These are phyloP conservation scores for maize (Zea mays) DNA, from an alignment of 176 grass and related monocot species.

Conservation along the genomic window DNA sequence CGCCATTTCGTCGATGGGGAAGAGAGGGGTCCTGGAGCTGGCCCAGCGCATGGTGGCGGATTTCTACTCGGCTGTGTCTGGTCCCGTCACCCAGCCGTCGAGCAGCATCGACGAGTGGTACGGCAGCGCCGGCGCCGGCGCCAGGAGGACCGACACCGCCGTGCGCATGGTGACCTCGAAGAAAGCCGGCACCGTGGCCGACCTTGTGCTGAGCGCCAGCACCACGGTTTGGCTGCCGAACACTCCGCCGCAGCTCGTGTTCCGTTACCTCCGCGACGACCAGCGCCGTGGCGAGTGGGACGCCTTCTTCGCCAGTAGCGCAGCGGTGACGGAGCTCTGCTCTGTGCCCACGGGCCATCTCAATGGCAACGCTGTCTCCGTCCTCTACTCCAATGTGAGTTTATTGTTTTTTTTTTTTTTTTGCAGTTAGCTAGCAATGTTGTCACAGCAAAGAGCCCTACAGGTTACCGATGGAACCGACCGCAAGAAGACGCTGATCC, in stretches of 20 bases:
- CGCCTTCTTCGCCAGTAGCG: conserved; percentile 1
- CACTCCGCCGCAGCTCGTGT: conserved; percentile 13
- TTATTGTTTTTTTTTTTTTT: background rate
- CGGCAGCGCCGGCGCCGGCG: background rate
- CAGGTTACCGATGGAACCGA: background rate
- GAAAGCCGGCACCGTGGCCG: background rate
- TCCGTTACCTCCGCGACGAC: conserved; percentile 43
- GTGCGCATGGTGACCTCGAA: conserved; percentile 34
- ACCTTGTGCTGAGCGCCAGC: conserved; percentile 34
- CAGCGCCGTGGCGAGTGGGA: conserved; percentile 46
- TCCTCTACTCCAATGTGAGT: conserved; percentile 40
- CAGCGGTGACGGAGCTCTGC: conserved; percentile 35
- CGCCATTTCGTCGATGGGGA: conserved; percentile 8
- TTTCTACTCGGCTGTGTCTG: conserved; percentile 35
- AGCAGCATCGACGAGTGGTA: conserved; percentile 1
- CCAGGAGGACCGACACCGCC: background rate
- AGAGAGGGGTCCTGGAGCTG: conserved; percentile 26
- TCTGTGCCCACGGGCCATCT: conserved; percentile 31
- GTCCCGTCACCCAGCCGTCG: background rate
- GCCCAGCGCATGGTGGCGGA: conserved; percentile 38
- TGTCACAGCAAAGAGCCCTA: background rate
- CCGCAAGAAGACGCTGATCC: conserved; percentile 21
- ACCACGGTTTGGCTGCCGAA: conserved; percentile 38
- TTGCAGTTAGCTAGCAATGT: background rate
- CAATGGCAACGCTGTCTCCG: conserved; percentile 43